Evolutionary conservation across 257 asterid genomes (phyloP), one percentile per base, ranked within the genome.

Genomic region (Solanum medicagineum): DNA sequence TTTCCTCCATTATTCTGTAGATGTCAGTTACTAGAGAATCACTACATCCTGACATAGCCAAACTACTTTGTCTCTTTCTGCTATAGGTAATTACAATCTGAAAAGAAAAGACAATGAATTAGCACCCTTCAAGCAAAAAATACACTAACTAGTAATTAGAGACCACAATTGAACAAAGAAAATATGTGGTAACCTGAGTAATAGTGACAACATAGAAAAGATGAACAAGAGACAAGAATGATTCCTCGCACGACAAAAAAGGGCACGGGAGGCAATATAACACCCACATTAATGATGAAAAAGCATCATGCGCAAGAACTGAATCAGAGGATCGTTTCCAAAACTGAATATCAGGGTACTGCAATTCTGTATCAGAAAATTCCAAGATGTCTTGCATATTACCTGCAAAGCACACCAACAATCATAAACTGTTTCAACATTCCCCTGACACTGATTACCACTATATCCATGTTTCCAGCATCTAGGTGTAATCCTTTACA

Each of bases 251-350:
- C 63, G 92, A 92, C 85, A 94, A 81, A 57, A 93, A 88, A 80
- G 96, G 96, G 87, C 91, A 73, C 22, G 99, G 99, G 84, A 97
- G 98, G 89, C 99, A 95, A 92, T 93, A 97, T 29, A 97, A 90
- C 15, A 90, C 88, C 99, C 98, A 97, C 99, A 94, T 97, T 55
- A 97, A 88, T 57, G 98, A 95, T 81, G 98, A 93, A 93, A 97
- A 97, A 79, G 98, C 91, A 90, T 97, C 97, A 55, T 85, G 92
- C 59, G 94, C 92, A 75, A 97, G 93, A 87, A 95, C 86, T 83
- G 99, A 98, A 87, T 90, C 92, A 84, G 94, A 90, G 73, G 96
- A 94, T 79, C 85, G 93, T 86, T 91, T 91, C 98, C 98, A 97
- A 22, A 97, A 88, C 87, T 91, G 93, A 85, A 90, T 81, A 86